Evolutionary conservation across 148 eudicot genomes (phyloP).

Genomic region (Vaccinium vitisidaea): DNA sequence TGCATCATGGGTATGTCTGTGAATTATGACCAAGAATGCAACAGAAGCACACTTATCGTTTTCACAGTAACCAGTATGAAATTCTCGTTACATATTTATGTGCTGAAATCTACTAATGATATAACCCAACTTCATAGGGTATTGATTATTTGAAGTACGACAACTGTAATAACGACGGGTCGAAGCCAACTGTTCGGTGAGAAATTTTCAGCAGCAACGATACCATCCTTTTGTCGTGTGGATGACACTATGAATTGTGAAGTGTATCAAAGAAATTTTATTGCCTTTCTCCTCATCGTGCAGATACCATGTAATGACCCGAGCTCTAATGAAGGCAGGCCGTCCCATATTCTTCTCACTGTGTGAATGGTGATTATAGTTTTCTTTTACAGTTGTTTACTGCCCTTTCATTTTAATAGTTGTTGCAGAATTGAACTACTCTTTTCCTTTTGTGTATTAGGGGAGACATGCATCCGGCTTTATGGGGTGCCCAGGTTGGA

Average conservation of each 20-base stretch:
- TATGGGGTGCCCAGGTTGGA: slow-evolving; percentile 70
- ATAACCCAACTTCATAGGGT: slow-evolving; percentile 38
- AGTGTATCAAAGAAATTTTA: neutral
- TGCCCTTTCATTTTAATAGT: neutral
- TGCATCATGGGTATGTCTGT: slow-evolving; percentile 63
- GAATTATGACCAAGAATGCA: neutral
- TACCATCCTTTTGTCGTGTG: neutral
- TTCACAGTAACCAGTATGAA: neutral
- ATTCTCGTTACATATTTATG: neutral
- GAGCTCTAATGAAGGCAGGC: slow-evolving; percentile 71
- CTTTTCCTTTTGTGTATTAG: slow-evolving; percentile 23
- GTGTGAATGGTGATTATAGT: slow-evolving; percentile 76
- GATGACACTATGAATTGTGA: neutral
- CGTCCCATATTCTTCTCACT: slow-evolving; percentile 83
- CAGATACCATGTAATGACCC: slow-evolving; percentile 83
- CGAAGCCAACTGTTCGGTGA: slow-evolving; percentile 71
- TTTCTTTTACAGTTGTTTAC: neutral
- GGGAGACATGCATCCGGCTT: slow-evolving; percentile 88
- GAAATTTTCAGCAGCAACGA: neutral
- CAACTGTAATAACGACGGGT: slow-evolving; percentile 59
- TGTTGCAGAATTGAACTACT: neutral
- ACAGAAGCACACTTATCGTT: neutral
- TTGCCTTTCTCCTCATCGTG: slow-evolving; percentile 3
- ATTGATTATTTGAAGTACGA: slow-evolving; percentile 93
- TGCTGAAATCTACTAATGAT: neutral